Base-by-base conservation (phyloP, 306 rosid genomes). In the Citrullus colocynthis region DNA sequence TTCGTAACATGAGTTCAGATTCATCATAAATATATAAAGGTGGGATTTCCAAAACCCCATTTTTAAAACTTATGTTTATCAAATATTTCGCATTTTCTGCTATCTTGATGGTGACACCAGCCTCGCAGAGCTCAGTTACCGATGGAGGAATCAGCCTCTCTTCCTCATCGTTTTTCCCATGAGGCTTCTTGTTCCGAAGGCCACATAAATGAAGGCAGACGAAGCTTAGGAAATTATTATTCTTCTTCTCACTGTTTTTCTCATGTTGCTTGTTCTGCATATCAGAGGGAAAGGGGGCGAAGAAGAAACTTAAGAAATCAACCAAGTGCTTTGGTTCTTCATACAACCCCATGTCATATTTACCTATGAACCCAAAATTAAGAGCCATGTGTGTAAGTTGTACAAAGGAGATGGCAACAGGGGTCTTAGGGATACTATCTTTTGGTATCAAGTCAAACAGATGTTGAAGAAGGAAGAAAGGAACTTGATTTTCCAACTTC, bases 401-500 rank as follows among this genome's bases (percentile, higher is more conserved):
- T 45, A 2, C 11, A 2, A 45, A 45, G 52, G 14, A 45, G 15
- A 9, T 45, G 4, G 15, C 3, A 12, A 48, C 12, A 16, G 52
- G 12, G 16, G 9, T 8, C 12, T 0, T 48, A 2, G 7, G n/a
- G 56, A 15, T 3, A 5, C 3, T 5, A 15, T 5, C 0, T 51
- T 48, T 5, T 15, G n/a, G n/a, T 15, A 51, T 51, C 2, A 51
- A 2, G 56, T 6, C 0, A 32, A 76, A 93, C 3, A 91, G 49
- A 2, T 21, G 42, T 16, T 86, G 72, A 6, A 93, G 90, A 52
- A 93, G 44, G 37, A 85, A 88, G 69, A 71, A 88, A 0, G 98
- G 98, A 13, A 93, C 85, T 64, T 93, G 96, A 69, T 93, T 93
- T 78, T 93, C 96, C 88, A 70, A 10, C 37, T 14, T 15, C 4